Conservation (phyloP, 1,139 yeast genomes). For the Diutina catenulata region DNA sequence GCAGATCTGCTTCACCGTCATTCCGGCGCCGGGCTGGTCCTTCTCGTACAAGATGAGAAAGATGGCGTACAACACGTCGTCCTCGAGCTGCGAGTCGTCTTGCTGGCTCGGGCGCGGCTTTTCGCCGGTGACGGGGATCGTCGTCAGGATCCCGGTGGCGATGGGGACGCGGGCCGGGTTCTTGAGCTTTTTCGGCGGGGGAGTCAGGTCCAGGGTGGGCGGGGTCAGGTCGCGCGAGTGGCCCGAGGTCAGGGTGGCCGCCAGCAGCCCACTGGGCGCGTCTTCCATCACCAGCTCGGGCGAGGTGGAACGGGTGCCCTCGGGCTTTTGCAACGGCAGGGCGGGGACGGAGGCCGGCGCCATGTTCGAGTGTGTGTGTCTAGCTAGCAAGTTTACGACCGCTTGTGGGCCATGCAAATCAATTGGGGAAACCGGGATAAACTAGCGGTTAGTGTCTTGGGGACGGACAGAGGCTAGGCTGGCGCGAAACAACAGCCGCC, state of each 20-base stretch:
- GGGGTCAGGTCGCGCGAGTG: background rate
- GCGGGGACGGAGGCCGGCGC: slow-evolving; percentile 5
- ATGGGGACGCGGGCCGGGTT: slow-evolving; percentile 32
- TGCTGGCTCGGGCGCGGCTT: slow-evolving; percentile 61
- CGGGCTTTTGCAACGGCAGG: background rate
- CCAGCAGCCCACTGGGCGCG: background rate
- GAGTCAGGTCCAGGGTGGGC: background rate
- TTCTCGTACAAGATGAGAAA: slow-evolving; percentile 57
- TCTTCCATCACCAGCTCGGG: slow-evolving; percentile 5
- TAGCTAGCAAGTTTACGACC: too few relatives aligned
- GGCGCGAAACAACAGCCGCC: background rate
- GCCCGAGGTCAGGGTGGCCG: background rate
- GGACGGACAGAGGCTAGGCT: background rate
- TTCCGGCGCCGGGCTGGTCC: slow-evolving; percentile 59
- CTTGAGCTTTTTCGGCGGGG: slow-evolving; percentile 21
- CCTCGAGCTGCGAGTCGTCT: slow-evolving; percentile 52
- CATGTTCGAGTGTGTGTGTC: background rate
- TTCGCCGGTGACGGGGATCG: slow-evolving; percentile 73
- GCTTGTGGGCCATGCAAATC: too few relatives aligned
- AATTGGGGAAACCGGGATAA: too few relatives aligned
- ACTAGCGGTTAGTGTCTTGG: background rate
- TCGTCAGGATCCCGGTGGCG: slow-evolving; percentile 64
- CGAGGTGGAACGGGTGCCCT: background rate
- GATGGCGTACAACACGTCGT: slow-evolving; percentile 63
- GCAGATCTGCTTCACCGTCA: slow-evolving; percentile 79